Evolutionary conservation across 1,284 basidiomycete genomes (phyloP), one percentile per base, ranked within the genome.

Genomic region (Cryptococcus maquisensis): DNA sequence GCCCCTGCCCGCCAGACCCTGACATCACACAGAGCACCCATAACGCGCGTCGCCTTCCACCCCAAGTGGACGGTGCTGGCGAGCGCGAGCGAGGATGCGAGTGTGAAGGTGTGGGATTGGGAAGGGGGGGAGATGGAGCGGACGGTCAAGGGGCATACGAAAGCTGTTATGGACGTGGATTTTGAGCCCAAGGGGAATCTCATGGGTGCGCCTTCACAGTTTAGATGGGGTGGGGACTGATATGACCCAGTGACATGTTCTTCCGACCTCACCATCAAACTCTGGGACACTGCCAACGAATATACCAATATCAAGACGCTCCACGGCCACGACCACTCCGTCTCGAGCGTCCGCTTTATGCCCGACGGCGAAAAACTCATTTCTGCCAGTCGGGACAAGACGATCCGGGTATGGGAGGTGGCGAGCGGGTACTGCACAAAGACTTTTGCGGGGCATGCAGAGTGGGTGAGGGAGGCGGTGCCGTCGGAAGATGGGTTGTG

Each of bases 71-170:
- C 86, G 39, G 79, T 88, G 15, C 74, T 94, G 32, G 91, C 88
- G 10, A 87, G 86, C 28, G 90, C 89, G 5, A 88, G 87, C 63
- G 91, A 93, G 68, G 91, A 95, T 69, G 81, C 87, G 37, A 90
- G 85, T 2, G 82, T 94, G 65, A 94, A 94, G 78, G 84, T 95
- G 49, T 94, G 91, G 90, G 91, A 95, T 70, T 95, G 91, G 90
- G 91, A 95, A 71, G 88, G 88, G 38, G 91, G 91, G 24, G 91
- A 94, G 62, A 88, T 93, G 67, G 92, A 95, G 73, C 78, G 88
- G 56, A 94, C 92, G 8, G 77, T 95, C 56, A 95, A 94, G 76
- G 90, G 91, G 0, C 91, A 95, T 77, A 94, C 91, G 37, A 90
- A 90, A 70, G 83, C 87, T 18, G 86, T 95, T 18, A 84, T 84